These are phyloP conservation scores for Colletotrichum lupini DNA, from an alignment of 2,329 filamentous ascomycete species.

Conservation along the genomic window DNA sequence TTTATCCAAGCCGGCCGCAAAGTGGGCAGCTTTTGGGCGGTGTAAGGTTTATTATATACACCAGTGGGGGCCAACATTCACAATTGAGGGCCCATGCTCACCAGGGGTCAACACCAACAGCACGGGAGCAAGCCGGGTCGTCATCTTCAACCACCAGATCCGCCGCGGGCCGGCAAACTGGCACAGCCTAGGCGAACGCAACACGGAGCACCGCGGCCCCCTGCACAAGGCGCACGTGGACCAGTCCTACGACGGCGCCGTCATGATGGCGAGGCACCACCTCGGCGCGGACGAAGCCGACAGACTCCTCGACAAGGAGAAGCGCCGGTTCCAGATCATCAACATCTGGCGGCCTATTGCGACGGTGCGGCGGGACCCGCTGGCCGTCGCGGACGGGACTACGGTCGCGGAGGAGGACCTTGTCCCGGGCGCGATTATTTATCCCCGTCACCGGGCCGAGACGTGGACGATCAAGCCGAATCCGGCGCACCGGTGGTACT, in stretches of 20 bases:
- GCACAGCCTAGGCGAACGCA: constrained; percentile 73
- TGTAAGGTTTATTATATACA: constrained; percentile 19
- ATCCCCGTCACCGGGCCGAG: constrained; percentile 46
- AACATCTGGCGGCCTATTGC: constrained; percentile 60
- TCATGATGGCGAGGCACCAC: constrained; percentile 36
- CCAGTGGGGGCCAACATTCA: constrained; percentile 23
- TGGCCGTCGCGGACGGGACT: constrained; percentile 52
- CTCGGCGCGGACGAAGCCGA: constrained; percentile 32
- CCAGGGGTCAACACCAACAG: constrained; percentile 31
- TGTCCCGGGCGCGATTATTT: constrained; percentile 49
- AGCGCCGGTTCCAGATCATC: constrained; percentile 35
- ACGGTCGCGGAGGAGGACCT: constrained; percentile 53
- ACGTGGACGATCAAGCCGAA: constrained; percentile 51
- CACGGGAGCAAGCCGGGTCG: constrained; percentile 42
- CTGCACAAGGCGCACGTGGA: constrained; percentile 61
- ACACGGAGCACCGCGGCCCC: constrained; percentile 64
- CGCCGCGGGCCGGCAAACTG: constrained; percentile 53
- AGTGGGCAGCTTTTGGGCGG: constrained; percentile 19
- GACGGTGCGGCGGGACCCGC: constrained; percentile 55
- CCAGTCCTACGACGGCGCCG: constrained; percentile 45
- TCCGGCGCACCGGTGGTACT: constrained; percentile 61
- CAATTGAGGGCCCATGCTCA: constrained; percentile 26
- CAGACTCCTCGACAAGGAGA: constrained; percentile 7
- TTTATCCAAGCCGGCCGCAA: neutral
- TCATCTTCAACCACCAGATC: constrained; percentile 45